Base-by-base conservation (phyloP, 306 rosid genomes). In the Cotoneaster glaucophyllus region DNA sequence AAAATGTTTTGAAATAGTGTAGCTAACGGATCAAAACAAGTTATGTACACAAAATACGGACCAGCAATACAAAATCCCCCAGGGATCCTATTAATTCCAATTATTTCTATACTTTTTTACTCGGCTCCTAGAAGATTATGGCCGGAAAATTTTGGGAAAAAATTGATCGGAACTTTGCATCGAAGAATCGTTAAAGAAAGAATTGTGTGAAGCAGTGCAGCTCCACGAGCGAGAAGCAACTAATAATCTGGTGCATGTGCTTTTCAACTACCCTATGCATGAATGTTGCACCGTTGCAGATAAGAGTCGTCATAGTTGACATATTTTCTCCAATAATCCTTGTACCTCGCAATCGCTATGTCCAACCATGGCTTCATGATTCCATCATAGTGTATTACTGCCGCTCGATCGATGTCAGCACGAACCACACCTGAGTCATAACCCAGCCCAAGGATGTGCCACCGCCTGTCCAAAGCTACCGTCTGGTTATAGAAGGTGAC, bases 311-410 rank as follows among this genome's bases (percentile, higher is more conserved):
- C 90, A 63, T 83, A 88, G 63, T 87, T 82, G 34, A 93, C 74
- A 81, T 79, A 80, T 82, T 83, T 89, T 82, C 77, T 86, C 99
- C 99, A 96, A 69, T 88, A 91, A 70, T 74, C 73, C 79, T 77
- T 93, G 80, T 93, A 88, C 80, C 86, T 87, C 69, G 87, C 94
- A 76, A 87, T 61, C 11, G 87, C 94, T 67, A 93, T 84, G 57
- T 96, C 99, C 81, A 90, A 69, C 99, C 99, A 96, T 4, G 99
- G 99, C 83, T 96, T 96, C 87, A 92, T 86, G 45, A 88, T 85
- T 78, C 99, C 99, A 67, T 96, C 87, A 15, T 80, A 96, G 85
- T 92, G 99, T 79, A 96, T 86, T 62, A 96, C 97, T 5, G 97
- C 98, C 53, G 97, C 96, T 73, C 75, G 82, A 80, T 88, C 93